phyloP scores from a whole-genome alignment of 495 filamentous ascomycete species.

The Xylaria palmicola region DNA sequence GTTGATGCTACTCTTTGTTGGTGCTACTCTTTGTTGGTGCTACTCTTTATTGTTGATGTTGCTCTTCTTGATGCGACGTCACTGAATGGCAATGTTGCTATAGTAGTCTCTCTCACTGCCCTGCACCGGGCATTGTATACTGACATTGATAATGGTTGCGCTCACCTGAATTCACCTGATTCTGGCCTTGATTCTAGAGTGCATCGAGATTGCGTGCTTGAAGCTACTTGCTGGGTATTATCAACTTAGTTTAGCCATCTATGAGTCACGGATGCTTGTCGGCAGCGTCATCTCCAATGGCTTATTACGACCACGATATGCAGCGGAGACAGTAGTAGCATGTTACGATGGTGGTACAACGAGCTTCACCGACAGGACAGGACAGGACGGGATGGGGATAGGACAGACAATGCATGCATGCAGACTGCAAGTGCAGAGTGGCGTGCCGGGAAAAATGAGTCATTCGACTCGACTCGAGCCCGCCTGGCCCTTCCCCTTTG shows the following conservation, averaged over 20 bases:
- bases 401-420: conserved; percentile 1
- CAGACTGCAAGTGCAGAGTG: not conserved
- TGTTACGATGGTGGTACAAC: conserved; percentile 1
- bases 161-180: not conserved
- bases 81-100: not conserved
- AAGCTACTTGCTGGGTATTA: not conserved
- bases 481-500: too few relatives aligned
- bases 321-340: too few relatives aligned
- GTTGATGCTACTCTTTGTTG: not conserved
- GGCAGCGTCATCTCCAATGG: not conserved
- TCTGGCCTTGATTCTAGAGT: not conserved
- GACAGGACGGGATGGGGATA: too few relatives aligned
- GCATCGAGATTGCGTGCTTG: not conserved
- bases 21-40: not conserved
- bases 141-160: not conserved
- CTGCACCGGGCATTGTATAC: not conserved
- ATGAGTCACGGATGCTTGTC: conserved; percentile 14
- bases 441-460: conserved; percentile 7
- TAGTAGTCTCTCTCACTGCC: not conserved
- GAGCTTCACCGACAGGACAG: conserved; percentile 14
- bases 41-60: not conserved
- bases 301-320: too few relatives aligned
- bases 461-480: conserved; percentile 4
- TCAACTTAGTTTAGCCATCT: not conserved
- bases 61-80: not conserved